Percentiles rank a stretch among this genome's conserved stretches.
These are phyloP conservation scores for Paecilomyces sp. DNA, from an alignment of 2,329 filamentous ascomycete species.

Conservation along the genomic window DNA sequence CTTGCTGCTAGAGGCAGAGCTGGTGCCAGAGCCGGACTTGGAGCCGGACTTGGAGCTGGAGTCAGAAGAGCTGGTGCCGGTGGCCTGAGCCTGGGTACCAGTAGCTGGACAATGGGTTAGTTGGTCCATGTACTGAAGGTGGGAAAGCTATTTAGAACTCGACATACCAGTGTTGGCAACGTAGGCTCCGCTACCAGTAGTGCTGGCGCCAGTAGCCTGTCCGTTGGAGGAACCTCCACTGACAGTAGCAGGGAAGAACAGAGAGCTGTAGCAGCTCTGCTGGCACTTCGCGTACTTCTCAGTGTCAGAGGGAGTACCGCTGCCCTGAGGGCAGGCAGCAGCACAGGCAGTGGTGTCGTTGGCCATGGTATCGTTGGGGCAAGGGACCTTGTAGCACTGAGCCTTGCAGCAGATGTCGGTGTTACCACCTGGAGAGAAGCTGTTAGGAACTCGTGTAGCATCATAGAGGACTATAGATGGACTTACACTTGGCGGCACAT, in stretches of 20 bases:
- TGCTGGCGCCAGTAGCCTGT: conserved; percentile 15
- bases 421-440: conserved; percentile 24
- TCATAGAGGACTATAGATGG: not conserved
- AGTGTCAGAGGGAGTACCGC: conserved; percentile 40
- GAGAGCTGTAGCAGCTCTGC: conserved; percentile 41
- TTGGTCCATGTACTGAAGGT: not conserved
- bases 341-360: conserved; percentile 47
- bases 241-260: conserved; percentile 37
- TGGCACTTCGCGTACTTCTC: conserved; percentile 43
- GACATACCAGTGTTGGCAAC: conserved; percentile 6
- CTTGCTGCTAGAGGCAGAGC: conserved; percentile 1
- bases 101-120: conserved; percentile 8
- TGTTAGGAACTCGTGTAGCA: not conserved
- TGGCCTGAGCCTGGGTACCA: conserved; percentile 8
- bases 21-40: conserved; percentile 5
- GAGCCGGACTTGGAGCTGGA: not conserved
- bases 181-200: conserved; percentile 11
- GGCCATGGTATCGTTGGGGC: conserved; percentile 43
- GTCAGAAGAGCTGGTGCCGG: conserved; percentile 6
- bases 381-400: conserved; percentile 44
- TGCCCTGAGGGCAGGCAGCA: conserved; percentile 46
- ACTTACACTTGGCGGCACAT: conserved; percentile 33
- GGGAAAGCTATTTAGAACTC: not conserved
- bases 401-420: conserved; percentile 47
- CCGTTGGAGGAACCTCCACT: conserved; percentile 11